Evolutionary conservation across 2,329 filamentous ascomycete genomes (phyloP), one percentile per base, ranked within the genome.

Genomic region (Cercospora sesami): DNA sequence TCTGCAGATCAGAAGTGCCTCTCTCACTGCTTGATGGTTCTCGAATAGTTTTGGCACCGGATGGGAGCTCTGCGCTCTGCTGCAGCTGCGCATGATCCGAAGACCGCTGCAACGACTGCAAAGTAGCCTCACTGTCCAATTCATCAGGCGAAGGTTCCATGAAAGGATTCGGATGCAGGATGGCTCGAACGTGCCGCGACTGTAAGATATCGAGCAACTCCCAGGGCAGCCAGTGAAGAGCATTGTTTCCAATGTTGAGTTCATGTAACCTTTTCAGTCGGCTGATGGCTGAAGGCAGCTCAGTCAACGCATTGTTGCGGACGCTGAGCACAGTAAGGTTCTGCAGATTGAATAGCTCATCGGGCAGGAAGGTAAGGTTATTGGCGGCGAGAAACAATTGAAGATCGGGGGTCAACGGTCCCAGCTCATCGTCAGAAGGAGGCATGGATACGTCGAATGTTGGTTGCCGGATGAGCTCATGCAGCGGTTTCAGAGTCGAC

Each of bases 171-270:
- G 89, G 89, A 65, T 87, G 84, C 2, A 89, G 72, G 28, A 81
- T 81, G n/a, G 91, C 78, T 4, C 82, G 81, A 12, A 78, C 76
- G n/a, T 90, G 80, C 74, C 33, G 80, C 78, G 67, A 72, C 53
- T 63, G 64, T 39, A 91, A 77, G 2, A 91, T 80, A 26, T 85
- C 78, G 0, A 91, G 80, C 0, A 92, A 79, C 74, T 91, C 89
- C 64, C 82, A 85, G 0, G 90, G 90, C 1, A 93, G 81, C 68
- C 81, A 85, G 6, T 81, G 82, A 10, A 93, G 80, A 5, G 80
- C 78, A 69, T 92, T 92, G 63, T 89, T 85, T 0, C 88, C 86
- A 8, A 93, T 73, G 72, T 91, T 92, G 45, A 93, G 83, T 61
- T 87, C 84, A 61, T 81, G 80, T 4, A 93, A 82, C 67, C 87